Conservation (phyloP, 192 early-diverging fungal genomes). For the Thamnidium elegans region DNA sequence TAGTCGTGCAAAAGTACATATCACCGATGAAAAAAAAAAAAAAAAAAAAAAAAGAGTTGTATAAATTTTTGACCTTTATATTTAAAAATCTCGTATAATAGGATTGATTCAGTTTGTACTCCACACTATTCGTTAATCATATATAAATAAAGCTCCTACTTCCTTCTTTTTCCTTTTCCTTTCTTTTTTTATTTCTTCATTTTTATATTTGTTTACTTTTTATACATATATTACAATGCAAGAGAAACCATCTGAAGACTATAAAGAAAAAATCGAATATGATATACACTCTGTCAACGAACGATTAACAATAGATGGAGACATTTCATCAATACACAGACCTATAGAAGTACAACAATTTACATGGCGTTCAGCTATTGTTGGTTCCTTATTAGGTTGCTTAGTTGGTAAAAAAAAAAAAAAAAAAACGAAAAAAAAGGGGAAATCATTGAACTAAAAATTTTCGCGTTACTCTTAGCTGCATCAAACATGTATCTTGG, state of each 20-base stretch:
- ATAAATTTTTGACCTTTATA: too few species aligned
- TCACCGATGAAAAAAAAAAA: too few species aligned
- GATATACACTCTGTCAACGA: conserved; percentile 5
- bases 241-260: not conserved
- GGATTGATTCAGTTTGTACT: too few species aligned
- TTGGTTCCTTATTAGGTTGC: conserved; percentile 62
- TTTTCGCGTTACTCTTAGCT: conserved; percentile 16
- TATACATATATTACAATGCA: not conserved
- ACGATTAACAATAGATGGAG: not conserved
- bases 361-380: conserved; percentile 54
- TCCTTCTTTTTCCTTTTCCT: not conserved
- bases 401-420: conserved; percentile 40
- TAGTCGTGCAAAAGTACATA: too few species aligned
- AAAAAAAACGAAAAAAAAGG: too few species aligned
- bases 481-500: conserved; percentile 72
- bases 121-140: not conserved
- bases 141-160: conserved; percentile 1
- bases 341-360: conserved; percentile 31
- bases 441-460: too few species aligned
- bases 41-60: too few species aligned
- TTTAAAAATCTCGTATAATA: too few species aligned
- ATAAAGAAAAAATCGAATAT: conserved; percentile 19
- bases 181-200: conserved; percentile 4
- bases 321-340: not conserved
- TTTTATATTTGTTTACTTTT: not conserved